Evolutionary conservation across 441 rosid species (phyloP).

Genomic region (Eutrema salsugineum): DNA sequence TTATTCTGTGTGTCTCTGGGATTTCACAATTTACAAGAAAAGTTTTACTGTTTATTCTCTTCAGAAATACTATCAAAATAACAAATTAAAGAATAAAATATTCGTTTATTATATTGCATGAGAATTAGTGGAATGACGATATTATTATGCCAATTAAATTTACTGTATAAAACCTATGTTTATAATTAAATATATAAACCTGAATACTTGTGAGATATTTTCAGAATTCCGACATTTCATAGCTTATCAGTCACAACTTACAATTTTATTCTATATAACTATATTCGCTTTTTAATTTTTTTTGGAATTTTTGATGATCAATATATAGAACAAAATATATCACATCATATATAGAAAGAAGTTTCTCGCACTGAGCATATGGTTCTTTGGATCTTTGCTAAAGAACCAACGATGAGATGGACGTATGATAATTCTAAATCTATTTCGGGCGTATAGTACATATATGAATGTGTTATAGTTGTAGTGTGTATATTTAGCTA

Average conservation of each 20-base stretch:
- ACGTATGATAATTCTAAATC: not conserved
- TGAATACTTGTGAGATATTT: not conserved
- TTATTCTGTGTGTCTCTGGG: not conserved
- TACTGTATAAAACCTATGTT: not conserved
- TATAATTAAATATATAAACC: not conserved
- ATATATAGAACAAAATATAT: slow-evolving; percentile 6
- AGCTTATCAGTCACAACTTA: not conserved
- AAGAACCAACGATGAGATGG: not conserved
- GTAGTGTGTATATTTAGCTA: not conserved
- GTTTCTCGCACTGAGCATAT: slow-evolving; percentile 12
- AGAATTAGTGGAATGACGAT: not conserved
- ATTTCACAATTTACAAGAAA: not conserved
- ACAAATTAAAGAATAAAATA: not conserved
- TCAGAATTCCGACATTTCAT: not conserved
- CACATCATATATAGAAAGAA: slow-evolving; percentile 15
- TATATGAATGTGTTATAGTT: not conserved
- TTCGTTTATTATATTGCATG: not conserved
- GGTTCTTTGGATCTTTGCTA: slow-evolving; percentile 25
- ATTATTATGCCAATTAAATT: not conserved
- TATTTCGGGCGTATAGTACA: not conserved
- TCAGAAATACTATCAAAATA: not conserved
- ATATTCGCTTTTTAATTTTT: too few species aligned
- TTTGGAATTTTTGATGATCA: too few species aligned
- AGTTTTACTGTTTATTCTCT: not conserved
- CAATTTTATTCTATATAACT: not conserved